These are phyloP conservation scores for Phytophthora sansomeana DNA, from an alignment of 352 stramenopile genomes.

Conservation along the genomic window DNA sequence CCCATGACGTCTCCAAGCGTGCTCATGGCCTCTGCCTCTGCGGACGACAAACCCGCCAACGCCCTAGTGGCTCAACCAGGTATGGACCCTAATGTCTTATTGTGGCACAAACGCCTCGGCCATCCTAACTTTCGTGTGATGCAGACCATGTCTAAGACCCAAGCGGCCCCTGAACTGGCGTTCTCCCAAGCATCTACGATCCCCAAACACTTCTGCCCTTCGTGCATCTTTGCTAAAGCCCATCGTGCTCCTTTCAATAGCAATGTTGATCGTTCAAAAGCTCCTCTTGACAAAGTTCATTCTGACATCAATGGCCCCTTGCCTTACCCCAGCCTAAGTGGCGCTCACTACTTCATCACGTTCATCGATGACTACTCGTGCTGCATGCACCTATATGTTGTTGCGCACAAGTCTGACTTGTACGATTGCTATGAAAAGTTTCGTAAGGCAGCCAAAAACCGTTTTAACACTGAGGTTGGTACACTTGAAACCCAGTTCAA, in stretches of 20 bases:
- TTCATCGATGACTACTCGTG: constrained; percentile 19
- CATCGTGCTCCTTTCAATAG: constrained; percentile 17
- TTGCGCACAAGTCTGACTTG: not conserved
- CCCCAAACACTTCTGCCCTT: constrained; percentile 7
- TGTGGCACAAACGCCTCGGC: constrained; percentile 14
- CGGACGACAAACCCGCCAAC: constrained; percentile 2
- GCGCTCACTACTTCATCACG: constrained; percentile 10
- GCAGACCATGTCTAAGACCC: constrained; percentile 17
- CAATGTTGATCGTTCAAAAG: constrained; percentile 7
- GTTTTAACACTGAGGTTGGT: not conserved
- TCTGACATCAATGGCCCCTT: constrained; percentile 8
- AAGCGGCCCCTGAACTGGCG: constrained; percentile 3
- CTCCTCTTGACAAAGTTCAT: constrained; percentile 2
- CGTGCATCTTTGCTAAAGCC: constrained; percentile 18
- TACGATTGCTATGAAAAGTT: constrained; percentile 7
- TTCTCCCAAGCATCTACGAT: constrained; percentile 15
- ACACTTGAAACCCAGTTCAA: constrained; percentile 1
- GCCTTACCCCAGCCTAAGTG: constrained; percentile 13
- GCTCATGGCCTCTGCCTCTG: not conserved
- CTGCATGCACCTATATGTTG: constrained; percentile 6
- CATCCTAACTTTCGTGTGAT: constrained; percentile 25
- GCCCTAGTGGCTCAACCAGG: constrained; percentile 13
- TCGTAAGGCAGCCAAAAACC: not conserved
- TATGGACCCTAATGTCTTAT: constrained; percentile 14
- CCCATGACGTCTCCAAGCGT: not conserved